These are phyloP conservation scores for Eucalyptus cloeziana DNA, from an alignment of 345 rosid genomes.

Conservation along the genomic window DNA sequence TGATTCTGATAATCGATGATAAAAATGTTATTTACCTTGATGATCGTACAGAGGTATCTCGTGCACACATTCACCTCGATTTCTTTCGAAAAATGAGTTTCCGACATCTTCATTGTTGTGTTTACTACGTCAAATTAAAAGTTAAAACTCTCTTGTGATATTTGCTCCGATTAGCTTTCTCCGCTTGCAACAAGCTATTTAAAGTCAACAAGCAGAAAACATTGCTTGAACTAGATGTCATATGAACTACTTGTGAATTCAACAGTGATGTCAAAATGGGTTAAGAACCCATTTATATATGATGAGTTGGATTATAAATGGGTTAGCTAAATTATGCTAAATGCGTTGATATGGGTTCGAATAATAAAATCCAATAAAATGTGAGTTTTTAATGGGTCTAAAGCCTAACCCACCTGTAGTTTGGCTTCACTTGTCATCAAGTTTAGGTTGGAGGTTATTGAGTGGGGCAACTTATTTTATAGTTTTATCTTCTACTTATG, in stretches of 20 bases:
- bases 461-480: not conserved
- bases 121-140: not conserved
- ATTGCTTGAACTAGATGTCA: not conserved
- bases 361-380: no score
- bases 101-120: not conserved
- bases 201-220: not conserved
- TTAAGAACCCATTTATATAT: not conserved
- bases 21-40: not conserved
- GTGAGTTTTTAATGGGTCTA: no score
- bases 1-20: not conserved
- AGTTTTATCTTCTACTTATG: not conserved
- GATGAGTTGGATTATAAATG: not conserved
- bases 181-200: not conserved
- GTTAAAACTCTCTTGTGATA: not conserved
- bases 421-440: not conserved
- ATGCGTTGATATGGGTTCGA: accelerated
- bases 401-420: not conserved
- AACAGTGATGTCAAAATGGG: not conserved
- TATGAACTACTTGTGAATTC: not conserved
- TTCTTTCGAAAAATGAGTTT: not conserved
- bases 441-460: not conserved
- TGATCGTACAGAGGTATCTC: not conserved
- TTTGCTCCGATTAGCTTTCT: not conserved
- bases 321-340: not conserved
- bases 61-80: accelerated